Evolutionary conservation across 352 stramenopile genomes (phyloP).

Genomic region (Globisporangium recalcitrans): DNA sequence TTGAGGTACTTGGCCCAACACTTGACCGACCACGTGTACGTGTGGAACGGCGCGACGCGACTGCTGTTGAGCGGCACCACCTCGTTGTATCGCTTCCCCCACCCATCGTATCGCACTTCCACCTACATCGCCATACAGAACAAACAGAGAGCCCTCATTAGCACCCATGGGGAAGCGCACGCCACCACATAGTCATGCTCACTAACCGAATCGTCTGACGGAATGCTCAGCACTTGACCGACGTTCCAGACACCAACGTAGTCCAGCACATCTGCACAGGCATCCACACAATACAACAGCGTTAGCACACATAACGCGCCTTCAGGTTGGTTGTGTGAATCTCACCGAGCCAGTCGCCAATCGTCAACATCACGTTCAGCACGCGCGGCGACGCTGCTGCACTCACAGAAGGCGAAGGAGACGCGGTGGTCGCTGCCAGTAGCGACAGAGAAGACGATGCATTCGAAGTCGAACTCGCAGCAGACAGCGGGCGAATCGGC

Average conservation of each 20-base stretch:
- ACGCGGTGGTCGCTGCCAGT: neutral
- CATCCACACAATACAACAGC: neutral
- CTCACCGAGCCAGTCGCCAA: slow-evolving; percentile 4
- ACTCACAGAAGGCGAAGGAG: neutral
- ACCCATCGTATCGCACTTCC: slow-evolving; percentile 68
- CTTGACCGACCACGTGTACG: slow-evolving; percentile 74
- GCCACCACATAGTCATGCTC: neutral
- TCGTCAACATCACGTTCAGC: slow-evolving; percentile 1
- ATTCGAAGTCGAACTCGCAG: neutral
- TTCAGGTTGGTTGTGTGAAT: neutral
- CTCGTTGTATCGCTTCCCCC: slow-evolving; percentile 51
- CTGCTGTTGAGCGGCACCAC: slow-evolving; percentile 47
- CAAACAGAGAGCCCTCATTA: neutral
- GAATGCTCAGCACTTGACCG: slow-evolving; percentile 6
- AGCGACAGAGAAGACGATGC: neutral
- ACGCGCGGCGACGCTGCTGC: neutral
- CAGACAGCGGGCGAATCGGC: neutral
- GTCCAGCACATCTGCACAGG: slow-evolving; percentile 10
- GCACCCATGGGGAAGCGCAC: neutral
- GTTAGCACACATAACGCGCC: neutral
- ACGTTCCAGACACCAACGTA: slow-evolving; percentile 13
- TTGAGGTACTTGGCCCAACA: slow-evolving; percentile 82
- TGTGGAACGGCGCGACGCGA: slow-evolving; percentile 67
- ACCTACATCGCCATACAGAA: slow-evolving; percentile 23
- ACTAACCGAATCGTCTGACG: slow-evolving; percentile 3